Conservation (phyloP, 345 rosid genomes). For the Eutrema heterophyllum region DNA sequence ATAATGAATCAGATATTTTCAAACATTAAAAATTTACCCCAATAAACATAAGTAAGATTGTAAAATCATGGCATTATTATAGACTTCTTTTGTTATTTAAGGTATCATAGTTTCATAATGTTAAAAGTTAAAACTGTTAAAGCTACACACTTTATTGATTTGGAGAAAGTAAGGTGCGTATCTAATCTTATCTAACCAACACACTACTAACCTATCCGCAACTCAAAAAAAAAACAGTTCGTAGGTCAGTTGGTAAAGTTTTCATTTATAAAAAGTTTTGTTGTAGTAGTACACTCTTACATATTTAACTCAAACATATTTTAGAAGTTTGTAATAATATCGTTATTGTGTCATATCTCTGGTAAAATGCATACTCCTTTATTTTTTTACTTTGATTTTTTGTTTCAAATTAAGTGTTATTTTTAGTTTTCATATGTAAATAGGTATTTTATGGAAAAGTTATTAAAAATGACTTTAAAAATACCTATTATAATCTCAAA, state of each 20-base stretch:
- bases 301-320: not conserved
- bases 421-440: no score
- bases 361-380: no score
- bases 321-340: no score
- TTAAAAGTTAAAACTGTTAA: not conserved
- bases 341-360: no score
- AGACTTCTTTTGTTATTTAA: conserved; percentile 7
- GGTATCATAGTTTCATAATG: conserved; percentile 18
- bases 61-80: conserved; percentile 5
- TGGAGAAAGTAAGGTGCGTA: not conserved
- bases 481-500: no score
- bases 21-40: not conserved
- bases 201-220: conserved; percentile 21
- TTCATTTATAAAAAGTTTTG: not conserved
- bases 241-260: conserved; percentile 5
- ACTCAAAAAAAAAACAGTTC: not conserved
- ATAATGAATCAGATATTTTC: not conserved
- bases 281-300: not conserved
- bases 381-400: no score
- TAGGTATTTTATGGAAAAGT: no score
- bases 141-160: conserved; percentile 4
- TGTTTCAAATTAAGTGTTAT: no score
- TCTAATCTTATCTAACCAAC: conserved; percentile 7
- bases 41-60: not conserved
- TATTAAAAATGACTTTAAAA: no score